Evolutionary conservation across 2,329 filamentous ascomycete species (phyloP).

Genomic region (Cordyceps javanica): DNA sequence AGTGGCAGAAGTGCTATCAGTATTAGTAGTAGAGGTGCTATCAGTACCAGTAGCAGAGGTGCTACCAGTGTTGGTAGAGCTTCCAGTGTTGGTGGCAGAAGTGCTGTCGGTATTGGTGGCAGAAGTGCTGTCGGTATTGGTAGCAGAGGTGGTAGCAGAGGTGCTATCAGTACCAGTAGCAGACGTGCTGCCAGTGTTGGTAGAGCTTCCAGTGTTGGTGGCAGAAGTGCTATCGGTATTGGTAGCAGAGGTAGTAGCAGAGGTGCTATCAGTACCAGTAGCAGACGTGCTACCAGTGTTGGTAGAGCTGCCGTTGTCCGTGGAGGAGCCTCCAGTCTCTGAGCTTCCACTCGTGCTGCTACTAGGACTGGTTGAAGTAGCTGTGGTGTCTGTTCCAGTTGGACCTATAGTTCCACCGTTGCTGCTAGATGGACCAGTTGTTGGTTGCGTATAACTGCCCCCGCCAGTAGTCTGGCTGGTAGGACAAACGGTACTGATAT

Average conservation of each 20-base stretch:
- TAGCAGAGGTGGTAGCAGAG: not conserved
- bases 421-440: too few relatives aligned
- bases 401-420: too few relatives aligned
- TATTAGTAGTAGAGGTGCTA: not conserved
- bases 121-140: not conserved
- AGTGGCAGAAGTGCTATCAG: not conserved
- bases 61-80: not conserved
- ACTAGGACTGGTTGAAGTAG: not conserved
- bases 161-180: not conserved
- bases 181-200: not conserved
- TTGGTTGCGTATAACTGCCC: not conserved
- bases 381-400: too few relatives aligned
- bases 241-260: not conserved
- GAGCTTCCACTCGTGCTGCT: not conserved
- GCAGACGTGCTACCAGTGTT: not conserved
- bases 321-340: not conserved
- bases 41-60: not conserved
- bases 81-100: not conserved
- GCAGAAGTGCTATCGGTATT: not conserved
- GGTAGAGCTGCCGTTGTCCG: not conserved
- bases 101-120: not conserved
- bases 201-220: not conserved
- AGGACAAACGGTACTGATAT: not conserved
- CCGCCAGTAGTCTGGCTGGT: not conserved
- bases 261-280: not conserved